phyloP scores from a whole-genome alignment of 73 alveolate species.

The Paramecium biaurelia region DNA sequence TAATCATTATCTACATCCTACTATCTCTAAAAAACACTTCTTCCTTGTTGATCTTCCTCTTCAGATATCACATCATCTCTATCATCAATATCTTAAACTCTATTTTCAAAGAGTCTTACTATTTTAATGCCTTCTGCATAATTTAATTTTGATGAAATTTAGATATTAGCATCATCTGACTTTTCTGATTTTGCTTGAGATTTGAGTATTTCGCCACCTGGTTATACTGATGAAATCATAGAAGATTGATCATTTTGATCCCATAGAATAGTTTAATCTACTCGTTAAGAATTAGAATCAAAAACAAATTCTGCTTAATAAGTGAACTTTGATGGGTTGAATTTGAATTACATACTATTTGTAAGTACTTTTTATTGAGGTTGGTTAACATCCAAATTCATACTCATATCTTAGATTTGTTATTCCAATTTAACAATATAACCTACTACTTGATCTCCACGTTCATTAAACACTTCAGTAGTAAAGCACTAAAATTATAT shows the following conservation, averaged over 20 bases:
- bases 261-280: slow-evolving; percentile 45
- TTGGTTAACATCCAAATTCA: not conserved
- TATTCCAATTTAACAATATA: not conserved
- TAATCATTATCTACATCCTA: not conserved
- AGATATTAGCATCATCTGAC: not conserved
- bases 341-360: not conserved
- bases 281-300: slow-evolving; percentile 26
- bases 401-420: not conserved
- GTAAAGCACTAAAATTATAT: not conserved
- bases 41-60: not conserved
- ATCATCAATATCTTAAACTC: slow-evolving; percentile 47
- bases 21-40: not conserved
- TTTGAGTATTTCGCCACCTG: not conserved
- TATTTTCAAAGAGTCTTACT: slow-evolving; percentile 9
- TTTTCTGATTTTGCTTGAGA: not conserved
- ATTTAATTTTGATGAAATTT: not conserved
- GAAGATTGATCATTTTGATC: slow-evolving; percentile 34
- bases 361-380: not conserved
- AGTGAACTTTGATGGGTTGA: not conserved
- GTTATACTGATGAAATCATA: not conserved
- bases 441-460: not conserved
- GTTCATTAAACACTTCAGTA: not conserved
- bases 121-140: slow-evolving; percentile 20
- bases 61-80: not conserved
- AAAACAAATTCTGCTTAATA: not conserved